Base-by-base conservation (phyloP, 169 alveolate species). In the Plasmodium reichenowi region DNA sequence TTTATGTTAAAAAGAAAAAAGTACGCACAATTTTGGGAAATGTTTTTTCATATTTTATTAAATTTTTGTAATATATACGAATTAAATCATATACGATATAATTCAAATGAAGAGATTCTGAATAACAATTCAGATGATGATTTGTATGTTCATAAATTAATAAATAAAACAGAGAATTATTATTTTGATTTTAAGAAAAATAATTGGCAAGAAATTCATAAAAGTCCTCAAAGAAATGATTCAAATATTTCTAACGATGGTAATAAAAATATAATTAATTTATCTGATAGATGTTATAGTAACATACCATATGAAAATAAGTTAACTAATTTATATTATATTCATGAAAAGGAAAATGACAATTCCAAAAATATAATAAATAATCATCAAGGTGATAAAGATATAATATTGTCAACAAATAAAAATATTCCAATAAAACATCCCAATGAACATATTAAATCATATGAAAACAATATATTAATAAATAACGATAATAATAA, bases 11-110 rank as follows among this genome's bases (percentile, higher is more conserved):
- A 15, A 17, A 83, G 74, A 58, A 83, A 83, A 58, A 83, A 52
- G 54, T 83, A 83, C 59, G 22, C 38, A 43, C 47, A 60, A 7
- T 83, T 83, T 83, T 83, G 91, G 91, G 74, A 83, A 38, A 47
- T 83, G 17, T 68, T 83, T 71, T 83, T 83, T 68, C 91, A 83
- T 50, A 32, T 83, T 43, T 38, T 83, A 64, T 70, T 83, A 54
- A 83, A 83, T 50, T 83, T 83, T 83, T 83, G 91, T 72, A 83
- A 83, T 83, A 66, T 83, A 4, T 83, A 83, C 24, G 91, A 83
- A 70, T 56, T 83, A 50, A 71, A 63, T 50, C 24, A 47, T 66
- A 15, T 83, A 20, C 48, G 59, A 15, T 70, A 54, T 73, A 83
- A 83, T 72, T 58, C 70, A 10, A 83, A 54, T 59, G 91, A 71